Base-by-base conservation (phyloP, 495 filamentous ascomycete species). In the Aspergillus carlsbadensis region DNA sequence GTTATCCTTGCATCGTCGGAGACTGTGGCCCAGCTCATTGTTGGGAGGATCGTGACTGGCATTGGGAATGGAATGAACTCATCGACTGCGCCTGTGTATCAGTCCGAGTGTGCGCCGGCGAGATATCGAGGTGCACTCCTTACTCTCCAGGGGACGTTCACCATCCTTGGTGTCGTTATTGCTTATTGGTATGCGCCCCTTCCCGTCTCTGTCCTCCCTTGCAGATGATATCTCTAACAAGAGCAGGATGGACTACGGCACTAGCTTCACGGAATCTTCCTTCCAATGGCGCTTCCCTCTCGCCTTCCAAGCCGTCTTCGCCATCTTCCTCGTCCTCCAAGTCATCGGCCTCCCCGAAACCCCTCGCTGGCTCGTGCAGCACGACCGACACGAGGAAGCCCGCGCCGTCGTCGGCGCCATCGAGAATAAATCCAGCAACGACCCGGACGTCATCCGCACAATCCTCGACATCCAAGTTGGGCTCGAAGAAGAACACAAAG, bases 311-410 rank as follows among this genome's bases (percentile, higher is more conserved):
- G 78, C 80, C 54, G 63, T 86, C 56, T 84, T 86, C 64, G 80
- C 82, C 24, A 58, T 84, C 56, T 68, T 77, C 39, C 66, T 84
- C 58, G 75, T 80, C 35, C 54, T 80, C 31, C 77, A 81, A 33
- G 85, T 88, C 71, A 65, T 73, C 13, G 81, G 81, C 55, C 76
- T 91, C 1, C 89, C 87, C 5, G 89, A 85, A 63, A 81, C 80
- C 39, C 74, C 85, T 53, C 69, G 79, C 46, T 83, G 81, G 79
- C 70, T 82, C 22, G 73, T 78, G 26, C 72, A 77, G 20, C 73
- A 81, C 46, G 79, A 77, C 42, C 70, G 78, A 1, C 63, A 77
- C 48, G 75, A 80, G 15, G 79, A 83, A 58, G 81, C 81, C 43
- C 68, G 49, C 51, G 68, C 50, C 42, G 62, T 44, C 46, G 54